A percentile compares a stretch with the other conserved stretches of the same genome.
phyloP scores from a whole-genome alignment of 2,329 filamentous ascomycete genomes.

The Nemania bipapillata region DNA sequence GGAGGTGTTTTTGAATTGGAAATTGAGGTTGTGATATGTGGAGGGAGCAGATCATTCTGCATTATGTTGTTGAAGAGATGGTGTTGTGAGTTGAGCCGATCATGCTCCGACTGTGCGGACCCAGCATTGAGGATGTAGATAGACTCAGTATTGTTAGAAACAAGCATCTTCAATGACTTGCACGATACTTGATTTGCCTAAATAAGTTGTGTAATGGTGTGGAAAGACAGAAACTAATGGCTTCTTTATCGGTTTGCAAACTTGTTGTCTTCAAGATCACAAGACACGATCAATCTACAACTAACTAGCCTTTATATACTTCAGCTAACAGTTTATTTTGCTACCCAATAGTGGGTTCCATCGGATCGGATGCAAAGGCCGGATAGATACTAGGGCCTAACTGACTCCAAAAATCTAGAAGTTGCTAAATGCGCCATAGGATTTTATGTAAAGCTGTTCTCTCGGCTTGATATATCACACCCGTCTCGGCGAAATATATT shows the following conservation, averaged over 20 bases:
- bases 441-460: neutral
- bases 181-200: too few relatives aligned
- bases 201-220: neutral
- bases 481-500: neutral
- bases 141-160: constrained; percentile 8
- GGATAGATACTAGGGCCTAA: neutral
- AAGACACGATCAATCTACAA: neutral
- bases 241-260: neutral
- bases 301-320: neutral
- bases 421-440: neutral
- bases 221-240: neutral
- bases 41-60: constrained; percentile 33
- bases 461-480: neutral
- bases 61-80: constrained; percentile 30
- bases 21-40: constrained; percentile 26
- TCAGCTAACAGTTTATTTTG: neutral
- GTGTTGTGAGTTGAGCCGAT: constrained; percentile 33
- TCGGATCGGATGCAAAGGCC: neutral
- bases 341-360: neutral
- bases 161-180: constrained; percentile 6
- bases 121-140: constrained; percentile 38
- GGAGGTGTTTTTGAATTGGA: constrained; percentile 13
- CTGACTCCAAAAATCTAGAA: neutral
- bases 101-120: constrained; percentile 26
- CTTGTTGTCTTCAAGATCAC: neutral